phyloP scores from a whole-genome alignment of 2,329 filamentous ascomycete species.

The Botryotinia narcissicola region DNA sequence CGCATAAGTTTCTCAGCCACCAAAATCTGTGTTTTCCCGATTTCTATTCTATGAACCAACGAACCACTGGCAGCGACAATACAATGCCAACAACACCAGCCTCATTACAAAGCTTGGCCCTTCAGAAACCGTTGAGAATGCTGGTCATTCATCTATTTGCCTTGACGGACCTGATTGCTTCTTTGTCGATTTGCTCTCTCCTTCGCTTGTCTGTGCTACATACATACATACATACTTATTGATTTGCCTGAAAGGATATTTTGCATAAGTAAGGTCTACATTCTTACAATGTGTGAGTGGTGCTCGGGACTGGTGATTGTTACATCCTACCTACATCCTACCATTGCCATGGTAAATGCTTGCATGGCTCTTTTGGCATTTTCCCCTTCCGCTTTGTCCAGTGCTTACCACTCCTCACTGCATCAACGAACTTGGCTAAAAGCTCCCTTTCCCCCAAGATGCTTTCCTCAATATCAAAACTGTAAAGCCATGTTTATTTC shows the following conservation, averaged over 20 bases:
- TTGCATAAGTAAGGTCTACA: not conserved
- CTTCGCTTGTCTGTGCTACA: slow-evolving; percentile 2
- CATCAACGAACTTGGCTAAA: not conserved
- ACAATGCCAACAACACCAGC: not conserved
- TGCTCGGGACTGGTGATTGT: slow-evolving; percentile 1
- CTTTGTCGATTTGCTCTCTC: not conserved
- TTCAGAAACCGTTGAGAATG: not conserved
- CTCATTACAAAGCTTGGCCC: not conserved
- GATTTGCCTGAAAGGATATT: slow-evolving; percentile 8
- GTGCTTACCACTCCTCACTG: not conserved
- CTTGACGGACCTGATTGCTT: not conserved
- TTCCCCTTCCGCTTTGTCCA: not conserved
- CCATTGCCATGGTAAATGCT: slow-evolving; percentile 20
- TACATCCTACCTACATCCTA: slow-evolving; percentile 19
- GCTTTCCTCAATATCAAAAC: not conserved
- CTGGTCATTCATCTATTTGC: not conserved
- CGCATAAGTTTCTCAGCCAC: slow-evolving; percentile 3
- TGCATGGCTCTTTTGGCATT: not conserved
- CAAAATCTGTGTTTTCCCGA: not conserved
- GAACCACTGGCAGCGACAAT: not conserved
- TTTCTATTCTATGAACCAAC: not conserved
- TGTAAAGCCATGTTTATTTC: not conserved
- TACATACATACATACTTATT: not conserved
- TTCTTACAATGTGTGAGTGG: slow-evolving; percentile 10
- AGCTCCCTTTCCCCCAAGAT: not conserved